Percentiles rank a stretch among this genome's conserved stretches.
phyloP scores from a whole-genome alignment of 768 basidiomycete genomes.

The Boletus sp. region DNA sequence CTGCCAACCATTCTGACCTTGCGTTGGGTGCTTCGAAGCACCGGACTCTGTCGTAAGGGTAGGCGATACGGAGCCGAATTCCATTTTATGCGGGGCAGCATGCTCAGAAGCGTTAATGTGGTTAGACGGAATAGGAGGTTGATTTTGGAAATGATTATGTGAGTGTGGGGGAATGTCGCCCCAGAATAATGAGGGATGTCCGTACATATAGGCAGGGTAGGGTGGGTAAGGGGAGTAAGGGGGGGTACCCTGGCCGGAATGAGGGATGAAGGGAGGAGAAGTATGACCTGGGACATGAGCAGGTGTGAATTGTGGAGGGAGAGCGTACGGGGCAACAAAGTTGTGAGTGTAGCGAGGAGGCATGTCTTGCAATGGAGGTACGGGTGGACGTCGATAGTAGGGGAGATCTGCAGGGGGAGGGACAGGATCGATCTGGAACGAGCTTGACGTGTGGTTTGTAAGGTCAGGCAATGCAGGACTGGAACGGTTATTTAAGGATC shows the following conservation, averaged over 20 bases:
- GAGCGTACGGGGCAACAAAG: conserved; percentile 15
- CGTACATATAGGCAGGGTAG: conserved; percentile 33
- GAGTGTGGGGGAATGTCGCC: conserved; percentile 18
- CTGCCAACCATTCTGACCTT: conserved; percentile 7
- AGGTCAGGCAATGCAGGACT: conserved; percentile 21
- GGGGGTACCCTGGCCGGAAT: conserved; percentile 31
- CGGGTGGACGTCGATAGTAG: conserved; percentile 17
- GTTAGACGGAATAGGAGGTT: conserved; percentile 8
- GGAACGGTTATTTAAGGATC: conserved; percentile 14
- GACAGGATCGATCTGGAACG: conserved; percentile 13
- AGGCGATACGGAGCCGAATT: conserved; percentile 18
- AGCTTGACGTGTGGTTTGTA: conserved; percentile 7
- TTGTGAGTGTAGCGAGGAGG: conserved; percentile 15
- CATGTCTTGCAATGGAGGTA: conserved; percentile 24
- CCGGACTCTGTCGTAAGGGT: conserved; percentile 11
- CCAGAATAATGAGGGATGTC: conserved; percentile 41
- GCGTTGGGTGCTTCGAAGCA: conserved; percentile 1
- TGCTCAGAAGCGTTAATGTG: conserved; percentile 13
- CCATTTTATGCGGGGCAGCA: conserved; percentile 5
- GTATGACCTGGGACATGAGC: conserved; percentile 22
- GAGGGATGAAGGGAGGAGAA: conserved; percentile 24
- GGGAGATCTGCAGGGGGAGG: conserved; percentile 9
- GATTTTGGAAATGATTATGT: conserved; percentile 19
- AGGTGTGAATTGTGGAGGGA: conserved; percentile 12
- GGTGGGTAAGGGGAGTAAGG: conserved; percentile 35